Evolutionary conservation across 2,329 filamentous ascomycete species (phyloP), one percentile per base, ranked within the genome.

Genomic region (Volutella citrinella): DNA sequence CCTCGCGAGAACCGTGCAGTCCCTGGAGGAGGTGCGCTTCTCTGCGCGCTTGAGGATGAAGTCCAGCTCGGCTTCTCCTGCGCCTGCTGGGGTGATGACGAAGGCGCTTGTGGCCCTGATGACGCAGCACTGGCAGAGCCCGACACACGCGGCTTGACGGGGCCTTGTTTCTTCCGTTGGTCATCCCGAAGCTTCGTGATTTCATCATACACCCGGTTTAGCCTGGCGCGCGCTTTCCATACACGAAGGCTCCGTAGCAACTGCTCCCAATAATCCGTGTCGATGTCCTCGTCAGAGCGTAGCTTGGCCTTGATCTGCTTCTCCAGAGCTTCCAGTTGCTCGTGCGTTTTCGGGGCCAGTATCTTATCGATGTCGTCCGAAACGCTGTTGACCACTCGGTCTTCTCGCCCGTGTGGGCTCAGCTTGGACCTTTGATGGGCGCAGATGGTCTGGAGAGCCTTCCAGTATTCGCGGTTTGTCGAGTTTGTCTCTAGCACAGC

Each of bases 221-320:
- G 66, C 59, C 84, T 88, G 3, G 89, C 88, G 59, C 87, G 89
- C 20, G 93, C 88, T 66, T 97, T 97, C 81, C 87, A 96, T 2
- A 95, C 80, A 7, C 85, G 72, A 43, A 98, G 68, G 56, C 83
- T 94, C 47, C 82, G 82, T 42, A 98, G 70, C 12, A 98, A 71
- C 57, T 95, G 87, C 57, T 95, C 88, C 93, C 93, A 98, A 60
- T 97, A 98, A 63, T 98, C 93, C 4, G 86, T 88, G 61, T 98
- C 93, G 47, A 98, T 91, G 23, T 87, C 82, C 55, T 96, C 90
- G 56, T 95, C 83, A 7, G 88, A 94, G 32, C 82, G 75, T 29
- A 98, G 69, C 66, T 98, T 98, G 12, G 74, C 70, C 57, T 80
- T 81, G 60, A 98, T 93, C 65, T 97, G 90, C 45, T 72, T 78